phyloP scores from a whole-genome alignment of 2,329 filamentous ascomycete species.

The Sclerotinia nivalis region DNA sequence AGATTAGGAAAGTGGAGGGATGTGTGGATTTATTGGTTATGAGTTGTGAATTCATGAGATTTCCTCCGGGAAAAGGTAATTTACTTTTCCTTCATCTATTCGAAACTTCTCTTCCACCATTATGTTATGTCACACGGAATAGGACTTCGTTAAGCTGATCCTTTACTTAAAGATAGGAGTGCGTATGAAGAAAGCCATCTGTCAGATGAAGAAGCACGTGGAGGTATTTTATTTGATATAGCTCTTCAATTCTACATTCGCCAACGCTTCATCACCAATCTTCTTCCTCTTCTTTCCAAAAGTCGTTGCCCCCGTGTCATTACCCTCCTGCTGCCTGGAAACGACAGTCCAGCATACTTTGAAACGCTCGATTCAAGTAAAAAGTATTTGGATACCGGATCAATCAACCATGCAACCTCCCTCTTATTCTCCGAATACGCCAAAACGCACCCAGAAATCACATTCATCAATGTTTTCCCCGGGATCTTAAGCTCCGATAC shows the following conservation, averaged over 20 bases:
- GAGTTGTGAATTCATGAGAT: slow-evolving; percentile 3
- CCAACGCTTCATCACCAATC: slow-evolving; percentile 15
- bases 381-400: not conserved
- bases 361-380: not conserved
- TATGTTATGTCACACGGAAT: no score
- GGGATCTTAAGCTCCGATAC: not conserved
- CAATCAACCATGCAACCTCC: slow-evolving; percentile 1
- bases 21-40: slow-evolving; percentile 10
- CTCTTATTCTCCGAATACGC: slow-evolving; percentile 2
- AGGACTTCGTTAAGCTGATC: not conserved
- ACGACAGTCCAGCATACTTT: not conserved
- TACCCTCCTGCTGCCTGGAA: not conserved
- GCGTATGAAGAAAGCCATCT: not conserved
- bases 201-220: not conserved
- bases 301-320: slow-evolving; percentile 12
- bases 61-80: not conserved
- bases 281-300: slow-evolving; percentile 8
- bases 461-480: slow-evolving; percentile 8
- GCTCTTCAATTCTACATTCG: not conserved
- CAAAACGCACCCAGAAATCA: not conserved
- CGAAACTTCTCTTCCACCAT: not conserved
- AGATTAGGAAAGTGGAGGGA: not conserved
- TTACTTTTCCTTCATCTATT: not conserved
- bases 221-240: not conserved
- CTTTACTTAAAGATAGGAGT: not conserved